Base-by-base conservation (phyloP, 208 protist genomes). In the Crithidia bombi region DNA sequence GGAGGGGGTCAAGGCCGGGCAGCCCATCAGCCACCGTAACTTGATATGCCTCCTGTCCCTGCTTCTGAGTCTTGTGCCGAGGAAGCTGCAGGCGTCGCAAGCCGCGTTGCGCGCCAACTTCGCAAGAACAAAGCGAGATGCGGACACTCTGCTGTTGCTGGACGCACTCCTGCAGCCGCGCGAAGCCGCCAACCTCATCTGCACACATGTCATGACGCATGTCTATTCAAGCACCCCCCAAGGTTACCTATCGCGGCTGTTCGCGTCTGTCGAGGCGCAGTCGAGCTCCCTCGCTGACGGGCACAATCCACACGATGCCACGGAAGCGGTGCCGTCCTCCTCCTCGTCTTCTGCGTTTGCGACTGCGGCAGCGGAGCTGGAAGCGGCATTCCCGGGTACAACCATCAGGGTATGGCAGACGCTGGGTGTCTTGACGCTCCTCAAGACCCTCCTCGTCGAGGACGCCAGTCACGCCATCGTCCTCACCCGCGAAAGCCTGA, bases 1-100 rank as follows among this genome's bases (percentile, higher is more conserved):
- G 26, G 86, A 95, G 68, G 74, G 70, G 26, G 81, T 85, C 38
- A 89, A 86, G 65, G 75, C 72, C 5, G 89, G 86, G 32, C 78
- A 71, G 28, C 33, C 47, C 7, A 63, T 94, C 50, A 57, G 39
- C 51, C 75, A 88, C 46, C 79, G 82, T 62, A 78, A 91, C 11
- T 55, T 91, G n/a, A 50, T 88, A 23, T 66, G 77, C 12, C 52
- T 89, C 11, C 56, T 92, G 17, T 79, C 81, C 19, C 59, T 95
- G 0, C 73, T 95, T 12, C 32, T 89, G 25, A 83, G 85, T 6
- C 23, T 92, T 19, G 21, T 59, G 30, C 68, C 78, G 41, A 64
- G 39, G 2, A 36, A 72, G 33, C 73, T 92, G 49, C 47, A 68
- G 9, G 44, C 14, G 19, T 66, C 81, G 62, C 28, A 54, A 49